Evolutionary conservation across 1,284 basidiomycete genomes (phyloP), one percentile per base, ranked within the genome.

Genomic region (Tranzscheliella williamsii): DNA sequence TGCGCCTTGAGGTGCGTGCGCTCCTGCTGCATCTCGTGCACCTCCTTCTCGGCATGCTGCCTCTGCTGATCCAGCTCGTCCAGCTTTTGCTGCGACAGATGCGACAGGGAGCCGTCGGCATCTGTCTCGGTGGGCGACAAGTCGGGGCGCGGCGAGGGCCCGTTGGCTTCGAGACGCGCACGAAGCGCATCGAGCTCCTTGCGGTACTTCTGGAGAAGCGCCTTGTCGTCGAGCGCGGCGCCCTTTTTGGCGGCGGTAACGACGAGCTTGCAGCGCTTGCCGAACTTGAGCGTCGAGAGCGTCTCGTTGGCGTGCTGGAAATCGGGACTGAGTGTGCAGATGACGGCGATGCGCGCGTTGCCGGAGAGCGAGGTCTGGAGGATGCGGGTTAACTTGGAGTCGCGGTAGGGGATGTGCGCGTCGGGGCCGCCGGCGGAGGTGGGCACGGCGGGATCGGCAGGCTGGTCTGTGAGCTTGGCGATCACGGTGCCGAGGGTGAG

Each of bases 271-370:
- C 82, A 83, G 16, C 82, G 67, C 6, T 80, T 79, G 13, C 83
- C 83, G 53, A 84, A 84, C 57, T 83, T 83, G 38, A 84, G 73
- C 6, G 83, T 84, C 16, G 81, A 81, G 11, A 84, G 74, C 5
- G 81, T 82, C 63, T 84, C 83, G 13, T 78, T 69, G n/a, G 80
- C 80, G 50, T 83, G 82, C 23, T 79, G 77, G 20, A 77, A 72
- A 36, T 82, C 81, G 3, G 78, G 75, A 12, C 78, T 77, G 27
- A 81, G 72, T 2, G 83, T 84, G 70, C 83, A 84, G 48, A 84
- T 81, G 20, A 84, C 82, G 15, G 82, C 82, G 40, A 84, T 63
- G 17, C 69, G 80, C 3, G 83, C 82, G 50, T 84, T 82, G 16
- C 83, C 83, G 3, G 80, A 80, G 5, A 84, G 75, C 0, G 82